Percentiles rank a stretch among this genome's conserved stretches.
Conservation (phyloP, 2,329 filamentous ascomycete genomes). For the Zelopaecilomyces penicillatus region DNA sequence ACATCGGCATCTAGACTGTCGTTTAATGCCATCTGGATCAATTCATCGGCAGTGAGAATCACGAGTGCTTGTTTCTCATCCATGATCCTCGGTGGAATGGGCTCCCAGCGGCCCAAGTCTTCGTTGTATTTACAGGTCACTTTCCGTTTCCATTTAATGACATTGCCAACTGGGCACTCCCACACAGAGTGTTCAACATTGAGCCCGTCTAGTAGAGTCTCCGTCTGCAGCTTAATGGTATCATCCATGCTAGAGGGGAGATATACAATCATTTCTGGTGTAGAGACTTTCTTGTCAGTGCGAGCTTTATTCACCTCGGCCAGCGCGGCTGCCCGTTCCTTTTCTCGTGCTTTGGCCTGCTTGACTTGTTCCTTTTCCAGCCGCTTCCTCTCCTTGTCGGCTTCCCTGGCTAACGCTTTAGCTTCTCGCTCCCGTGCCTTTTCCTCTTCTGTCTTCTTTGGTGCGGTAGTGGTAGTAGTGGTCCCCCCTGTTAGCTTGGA, state of each 20-base stretch:
- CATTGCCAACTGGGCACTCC: constrained; percentile 38
- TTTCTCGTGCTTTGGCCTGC: constrained; percentile 54
- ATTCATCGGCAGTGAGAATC: constrained; percentile 53
- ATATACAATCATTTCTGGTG: constrained; percentile 70
- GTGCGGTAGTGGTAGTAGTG: constrained; percentile 9
- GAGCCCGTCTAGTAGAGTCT: constrained; percentile 42
- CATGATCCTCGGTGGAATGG: constrained; percentile 41
- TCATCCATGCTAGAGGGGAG: constrained; percentile 50
- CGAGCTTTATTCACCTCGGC: constrained; percentile 66
- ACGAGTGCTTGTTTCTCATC: constrained; percentile 55
- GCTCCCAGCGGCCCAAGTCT: constrained; percentile 55
- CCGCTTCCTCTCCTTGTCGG: constrained; percentile 47
- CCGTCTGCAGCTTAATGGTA: constrained; percentile 35
- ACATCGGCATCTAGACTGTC: constrained; percentile 52
- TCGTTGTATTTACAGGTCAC: constrained; percentile 56
- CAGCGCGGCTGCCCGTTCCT: constrained; percentile 55
- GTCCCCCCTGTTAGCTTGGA: neutral
- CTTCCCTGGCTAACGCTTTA: constrained; percentile 42
- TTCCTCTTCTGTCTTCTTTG: constrained; percentile 27
- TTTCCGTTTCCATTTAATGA: constrained; percentile 63
- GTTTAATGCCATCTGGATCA: constrained; percentile 51
- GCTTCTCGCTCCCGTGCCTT: constrained; percentile 31
- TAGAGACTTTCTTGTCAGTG: constrained; percentile 64
- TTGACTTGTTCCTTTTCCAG: constrained; percentile 51
- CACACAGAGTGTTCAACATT: constrained; percentile 38